Evolutionary conservation across 2,329 filamentous ascomycete species (phyloP).

Genomic region (Magnaporthales sp.): DNA sequence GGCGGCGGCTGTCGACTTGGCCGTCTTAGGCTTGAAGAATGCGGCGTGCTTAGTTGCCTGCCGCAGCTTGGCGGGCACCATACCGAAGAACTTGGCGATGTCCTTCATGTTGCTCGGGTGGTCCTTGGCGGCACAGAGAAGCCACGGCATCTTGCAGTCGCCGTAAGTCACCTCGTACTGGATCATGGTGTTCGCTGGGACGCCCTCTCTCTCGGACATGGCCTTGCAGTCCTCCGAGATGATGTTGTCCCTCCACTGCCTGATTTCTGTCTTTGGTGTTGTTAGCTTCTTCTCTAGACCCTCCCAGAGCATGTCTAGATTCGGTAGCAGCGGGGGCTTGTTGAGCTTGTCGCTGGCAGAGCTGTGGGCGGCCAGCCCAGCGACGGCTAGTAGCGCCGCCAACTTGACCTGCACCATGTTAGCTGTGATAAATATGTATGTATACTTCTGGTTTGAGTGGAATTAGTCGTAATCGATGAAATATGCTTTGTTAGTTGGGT

Average conservation of each 20-base stretch:
- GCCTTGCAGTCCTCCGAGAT: not conserved
- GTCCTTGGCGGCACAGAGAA: slow-evolving; percentile 1
- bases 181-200: not conserved
- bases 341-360: not conserved
- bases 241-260: not conserved
- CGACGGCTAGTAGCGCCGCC: not conserved
- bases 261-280: not conserved
- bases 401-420: not conserved
- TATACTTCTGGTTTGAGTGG: not conserved
- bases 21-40: not conserved
- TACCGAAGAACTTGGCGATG: not conserved
- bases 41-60: not conserved
- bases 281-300: not conserved
- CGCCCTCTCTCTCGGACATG: not conserved
- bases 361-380: not conserved
- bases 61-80: not conserved
- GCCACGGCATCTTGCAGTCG: slow-evolving; percentile 1
- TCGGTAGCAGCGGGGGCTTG: not conserved
- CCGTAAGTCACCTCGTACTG: not conserved
- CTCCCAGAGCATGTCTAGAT: not conserved
- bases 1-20: not conserved
- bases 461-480: not conserved
- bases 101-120: not conserved
- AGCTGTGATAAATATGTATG: not conserved
- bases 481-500: not conserved